Base-by-base conservation (phyloP, 495 filamentous ascomycete species). In the Penicillium lividum region DNA sequence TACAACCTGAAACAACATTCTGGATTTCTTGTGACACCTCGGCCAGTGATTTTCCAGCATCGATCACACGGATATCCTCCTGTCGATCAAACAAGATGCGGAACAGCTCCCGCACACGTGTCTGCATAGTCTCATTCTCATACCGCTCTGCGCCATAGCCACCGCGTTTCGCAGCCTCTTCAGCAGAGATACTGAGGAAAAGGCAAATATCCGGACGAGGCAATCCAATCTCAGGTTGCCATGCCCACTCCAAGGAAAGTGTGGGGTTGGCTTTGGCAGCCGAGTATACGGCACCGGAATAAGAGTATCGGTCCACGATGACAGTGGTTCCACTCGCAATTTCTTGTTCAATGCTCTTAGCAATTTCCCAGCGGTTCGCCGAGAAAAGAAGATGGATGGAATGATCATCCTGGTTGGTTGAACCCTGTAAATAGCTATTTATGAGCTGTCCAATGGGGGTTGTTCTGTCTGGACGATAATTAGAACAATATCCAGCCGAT, bases 301-400 rank as follows among this genome's bases (percentile, higher is more conserved):
- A 92, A 65, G 93, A 95, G 74, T 97, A 98, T 42, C 94, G 86
- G 72, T 98, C 94, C 53, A 93, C 84, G 30, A 98, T 81, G 8
- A 98, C 81, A 0, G 85, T 96, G 44, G 75, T 83, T 15, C 92
- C 93, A 7, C 73, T 69, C 8, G 73, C 61, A 25, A 96, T 80
- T 43, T 86, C 81, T 9, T 77, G 54, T 46, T 83, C 68, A 33
- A 94, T 93, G 36, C 77, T 80, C 51, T 80, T 86, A 69, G 82
- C 87, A 56, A 85, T 73, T 73, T 98, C 95, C 95, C 95, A 98
- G 31, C 95, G 84, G 74, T 98, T 98, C 9, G 94, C 92, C 31
- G 90, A 93, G 77, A 98, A 98, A 22, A 98, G 83, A 18, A 98
- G 84, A 71, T 98, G 95, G 63, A 98, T 96, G 7, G 86, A 87